These are phyloP conservation scores for Erodium maritimum DNA, from an alignment of 345 rosid genomes.

Conservation along the genomic window DNA sequence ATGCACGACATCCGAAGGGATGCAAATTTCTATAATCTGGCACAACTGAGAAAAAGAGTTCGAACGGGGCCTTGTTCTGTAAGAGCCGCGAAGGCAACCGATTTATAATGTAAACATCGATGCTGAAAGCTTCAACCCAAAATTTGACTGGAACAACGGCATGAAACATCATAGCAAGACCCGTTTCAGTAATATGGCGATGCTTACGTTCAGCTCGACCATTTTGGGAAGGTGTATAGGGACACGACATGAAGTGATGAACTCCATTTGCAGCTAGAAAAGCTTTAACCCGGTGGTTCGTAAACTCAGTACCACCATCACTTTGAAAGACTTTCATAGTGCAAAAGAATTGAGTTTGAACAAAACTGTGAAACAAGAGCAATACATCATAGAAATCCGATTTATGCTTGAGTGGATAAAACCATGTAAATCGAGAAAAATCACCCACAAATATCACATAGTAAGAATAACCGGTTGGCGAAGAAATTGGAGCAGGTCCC, in stretches of 20 bases:
- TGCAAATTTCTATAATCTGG: not conserved
- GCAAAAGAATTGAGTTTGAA: too few species aligned
- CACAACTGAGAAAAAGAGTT: not conserved
- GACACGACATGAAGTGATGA: constrained; percentile 1
- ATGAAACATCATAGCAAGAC: not conserved
- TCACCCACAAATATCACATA: not conserved
- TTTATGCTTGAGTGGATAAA: too few species aligned
- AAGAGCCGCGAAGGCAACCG: not conserved
- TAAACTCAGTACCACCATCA: not conserved
- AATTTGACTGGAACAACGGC: not conserved
- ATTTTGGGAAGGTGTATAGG: not conserved
- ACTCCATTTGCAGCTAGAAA: not conserved
- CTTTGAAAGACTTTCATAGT: not conserved
- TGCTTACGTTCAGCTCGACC: not conserved
- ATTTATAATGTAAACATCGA: not conserved
- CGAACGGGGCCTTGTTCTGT: not conserved
- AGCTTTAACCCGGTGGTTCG: not conserved
- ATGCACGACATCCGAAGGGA: not conserved
- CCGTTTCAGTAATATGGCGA: not conserved
- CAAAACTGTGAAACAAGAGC: not conserved
- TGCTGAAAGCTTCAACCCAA: constrained; percentile 1
- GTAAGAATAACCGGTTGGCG: not conserved
- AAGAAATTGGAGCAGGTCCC: not conserved
- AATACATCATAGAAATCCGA: not conserved
- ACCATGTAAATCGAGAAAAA: not conserved